phyloP scores from a whole-genome alignment of 2,329 filamentous ascomycete genomes.

The Pezicula rhizophila region DNA sequence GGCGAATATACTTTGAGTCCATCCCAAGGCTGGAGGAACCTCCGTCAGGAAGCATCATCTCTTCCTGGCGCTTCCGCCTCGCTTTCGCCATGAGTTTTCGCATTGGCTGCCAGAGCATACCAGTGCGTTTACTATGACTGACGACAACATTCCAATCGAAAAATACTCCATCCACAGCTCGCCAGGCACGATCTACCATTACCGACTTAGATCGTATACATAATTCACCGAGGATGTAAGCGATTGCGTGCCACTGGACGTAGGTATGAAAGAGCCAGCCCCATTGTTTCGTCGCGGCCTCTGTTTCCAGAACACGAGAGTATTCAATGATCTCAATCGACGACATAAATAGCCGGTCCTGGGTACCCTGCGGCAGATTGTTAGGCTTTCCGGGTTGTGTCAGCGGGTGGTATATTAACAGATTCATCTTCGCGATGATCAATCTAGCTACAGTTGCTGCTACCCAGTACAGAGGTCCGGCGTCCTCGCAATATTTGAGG shows the following conservation, averaged over 20 bases:
- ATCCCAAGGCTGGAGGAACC: constrained; percentile 7
- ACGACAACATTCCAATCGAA: constrained; percentile 17
- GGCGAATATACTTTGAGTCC: neutral
- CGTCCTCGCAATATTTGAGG: constrained; percentile 29
- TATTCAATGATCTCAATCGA: constrained; percentile 36
- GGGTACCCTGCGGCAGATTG: constrained; percentile 27
- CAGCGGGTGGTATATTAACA: constrained; percentile 31
- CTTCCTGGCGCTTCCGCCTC: constrained; percentile 43
- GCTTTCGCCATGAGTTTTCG: constrained; percentile 55
- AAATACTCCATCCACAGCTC: constrained; percentile 29
- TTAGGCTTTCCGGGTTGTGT: constrained; percentile 22
- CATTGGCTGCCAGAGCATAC: constrained; percentile 59
- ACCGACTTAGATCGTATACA: constrained; percentile 29
- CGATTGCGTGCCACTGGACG: constrained; percentile 39
- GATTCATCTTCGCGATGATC: constrained; percentile 32
- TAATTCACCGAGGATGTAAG: constrained; percentile 36
- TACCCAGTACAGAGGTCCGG: constrained; percentile 44
- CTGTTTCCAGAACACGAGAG: constrained; percentile 31
- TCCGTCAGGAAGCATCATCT: constrained; percentile 28
- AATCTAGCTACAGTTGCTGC: constrained; percentile 36
- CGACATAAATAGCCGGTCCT: constrained; percentile 30
- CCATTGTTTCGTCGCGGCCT: constrained; percentile 32
- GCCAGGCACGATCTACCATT: constrained; percentile 35
- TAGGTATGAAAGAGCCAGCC: constrained; percentile 35
- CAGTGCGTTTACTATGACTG: constrained; percentile 34